Evolutionary conservation across 1,284 basidiomycete species (phyloP), one percentile per base, ranked within the genome.

Genomic region (Moniliella sp.): DNA sequence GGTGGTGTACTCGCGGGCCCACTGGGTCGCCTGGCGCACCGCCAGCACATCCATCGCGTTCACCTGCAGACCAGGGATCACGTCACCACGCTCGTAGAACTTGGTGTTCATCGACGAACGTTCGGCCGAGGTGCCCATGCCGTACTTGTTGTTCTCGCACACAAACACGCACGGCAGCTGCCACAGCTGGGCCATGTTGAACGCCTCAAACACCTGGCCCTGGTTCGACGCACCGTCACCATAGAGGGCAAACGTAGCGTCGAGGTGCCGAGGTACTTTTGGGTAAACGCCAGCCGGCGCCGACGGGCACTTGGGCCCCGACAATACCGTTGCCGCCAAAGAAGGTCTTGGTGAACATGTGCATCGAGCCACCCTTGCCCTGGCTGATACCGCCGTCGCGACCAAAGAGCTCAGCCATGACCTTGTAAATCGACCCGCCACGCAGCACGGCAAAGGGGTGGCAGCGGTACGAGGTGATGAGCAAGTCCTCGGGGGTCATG

Each of bases 131-230:
- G 84, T 91, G 50, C 83, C 84, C 83, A 93, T 91, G 50, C 83
- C 84, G 63, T 31, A 32, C 79, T 56, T 56, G 76, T 97, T 94
- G 72, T 94, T 94, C 66, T 94, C 88, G 62, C 86, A 94, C 18
- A 93, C 76, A 58, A 94, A 94, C 40, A 94, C 72, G 51, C 74
- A 76, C 1, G 86, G 86, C 31, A 94, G 71, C 64, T 86, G 72
- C 86, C 86, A 93, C 3, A 93, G 73, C 65, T 94, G 93, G 41
- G 88, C 84, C 86, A 97, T 97, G 71, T 97, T 97, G 70, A 74
- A 94, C 15, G 86, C 75, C 66, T 97, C 88, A 49, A 94, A 94
- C 33, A 94, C 84, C 64, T 97, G 88, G 18, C 88, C 88, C 67
- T 97, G 88, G 69, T 97, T 94, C 50, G 78, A 78, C n/a, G 88